Conservation (phyloP, 2,329 filamentous ascomycete genomes). For the Cryphonectria japonica region DNA sequence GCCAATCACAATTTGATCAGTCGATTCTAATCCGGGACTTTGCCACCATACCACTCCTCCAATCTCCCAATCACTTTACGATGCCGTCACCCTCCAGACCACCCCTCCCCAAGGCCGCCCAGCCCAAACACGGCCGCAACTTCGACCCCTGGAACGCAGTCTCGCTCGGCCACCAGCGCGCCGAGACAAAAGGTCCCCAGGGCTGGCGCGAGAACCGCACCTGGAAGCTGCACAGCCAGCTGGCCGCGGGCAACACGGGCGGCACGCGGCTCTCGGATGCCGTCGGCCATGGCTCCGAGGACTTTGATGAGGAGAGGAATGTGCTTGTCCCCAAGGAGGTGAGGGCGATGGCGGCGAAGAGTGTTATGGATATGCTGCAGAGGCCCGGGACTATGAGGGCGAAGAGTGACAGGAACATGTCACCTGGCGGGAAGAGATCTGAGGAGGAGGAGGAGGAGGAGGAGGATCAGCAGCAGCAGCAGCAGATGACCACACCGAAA, state of each 20-base stretch:
- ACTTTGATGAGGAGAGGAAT: conserved; percentile 52
- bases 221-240: conserved; percentile 72
- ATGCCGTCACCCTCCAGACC: conserved; percentile 26
- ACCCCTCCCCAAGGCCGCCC: conserved; percentile 40
- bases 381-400: conserved; percentile 48
- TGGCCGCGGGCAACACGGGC: conserved; percentile 59
- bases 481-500: conserved; percentile 27
- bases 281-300: conserved; percentile 65
- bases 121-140: conserved; percentile 46
- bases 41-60: too few relatives aligned
- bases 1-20: neutral
- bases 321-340: conserved; percentile 49
- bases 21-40: too few relatives aligned
- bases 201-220: conserved; percentile 73
- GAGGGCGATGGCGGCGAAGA: conserved; percentile 45
- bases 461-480: conserved; percentile 12
- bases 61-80: neutral
- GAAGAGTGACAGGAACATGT: conserved; percentile 20
- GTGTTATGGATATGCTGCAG: conserved; percentile 59
- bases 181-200: conserved; percentile 68
- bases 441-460: neutral
- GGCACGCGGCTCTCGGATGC: conserved; percentile 66
- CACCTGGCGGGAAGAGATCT: neutral
- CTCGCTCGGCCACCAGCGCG: conserved; percentile 77
- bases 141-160: conserved; percentile 76